phyloP scores from a whole-genome alignment of 345 rosid species.

The Eucalyptus paniculata region DNA sequence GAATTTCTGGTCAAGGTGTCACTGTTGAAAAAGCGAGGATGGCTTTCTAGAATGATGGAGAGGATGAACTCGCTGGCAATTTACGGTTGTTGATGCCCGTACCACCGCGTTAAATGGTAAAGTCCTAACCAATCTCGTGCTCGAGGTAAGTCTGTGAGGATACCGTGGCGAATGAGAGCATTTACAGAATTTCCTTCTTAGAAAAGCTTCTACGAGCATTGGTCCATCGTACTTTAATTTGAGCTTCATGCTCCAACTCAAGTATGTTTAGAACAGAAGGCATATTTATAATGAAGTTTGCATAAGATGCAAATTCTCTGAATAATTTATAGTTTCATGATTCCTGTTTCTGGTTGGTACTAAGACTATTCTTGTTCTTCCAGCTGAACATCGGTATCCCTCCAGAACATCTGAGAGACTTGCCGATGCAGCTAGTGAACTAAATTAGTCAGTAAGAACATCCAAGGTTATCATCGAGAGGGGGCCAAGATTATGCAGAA shows the following conservation, averaged over 20 bases:
- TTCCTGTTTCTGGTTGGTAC: background rate
- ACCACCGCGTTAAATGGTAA: slow-evolving; percentile 34
- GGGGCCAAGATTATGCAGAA: background rate
- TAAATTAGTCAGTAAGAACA: background rate
- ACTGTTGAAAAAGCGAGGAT: slow-evolving; percentile 29
- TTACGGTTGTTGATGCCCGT: slow-evolving; percentile 52
- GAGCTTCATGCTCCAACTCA: background rate
- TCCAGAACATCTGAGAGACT: slow-evolving; percentile 14
- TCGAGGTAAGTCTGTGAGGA: slow-evolving; percentile 34
- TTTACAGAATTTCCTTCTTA: background rate
- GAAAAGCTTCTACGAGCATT: background rate
- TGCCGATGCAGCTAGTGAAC: slow-evolving; percentile 4
- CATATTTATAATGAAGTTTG: background rate
- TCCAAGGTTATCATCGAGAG: background rate
- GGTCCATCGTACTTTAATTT: background rate
- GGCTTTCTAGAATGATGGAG: slow-evolving; percentile 54
- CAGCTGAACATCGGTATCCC: slow-evolving; percentile 14
- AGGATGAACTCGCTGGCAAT: slow-evolving; percentile 29
- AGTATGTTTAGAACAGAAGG: background rate
- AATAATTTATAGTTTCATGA: background rate
- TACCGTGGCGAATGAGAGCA: background rate
- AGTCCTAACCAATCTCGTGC: slow-evolving; percentile 39
- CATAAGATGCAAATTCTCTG: background rate
- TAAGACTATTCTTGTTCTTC: background rate
- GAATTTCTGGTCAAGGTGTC: slow-evolving; percentile 36